Evolutionary conservation across 2,329 filamentous ascomycete genomes (phyloP), one percentile per base, ranked within the genome.

Genomic region (Mycogone perniciosa): DNA sequence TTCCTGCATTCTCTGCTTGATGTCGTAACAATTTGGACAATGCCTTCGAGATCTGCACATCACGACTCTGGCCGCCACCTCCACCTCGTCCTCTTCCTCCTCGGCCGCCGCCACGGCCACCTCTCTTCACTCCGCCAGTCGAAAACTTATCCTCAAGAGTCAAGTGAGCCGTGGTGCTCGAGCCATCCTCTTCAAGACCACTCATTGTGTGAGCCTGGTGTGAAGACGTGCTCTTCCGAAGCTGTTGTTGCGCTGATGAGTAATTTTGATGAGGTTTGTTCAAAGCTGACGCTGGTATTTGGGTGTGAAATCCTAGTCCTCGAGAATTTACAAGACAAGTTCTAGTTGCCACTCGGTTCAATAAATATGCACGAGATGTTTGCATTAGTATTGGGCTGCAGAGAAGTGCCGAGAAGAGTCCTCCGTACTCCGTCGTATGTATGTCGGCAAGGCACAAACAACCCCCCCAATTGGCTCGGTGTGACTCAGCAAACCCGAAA

Each of bases 1-100:
- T 72, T 4, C 81, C 80, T 20, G 76, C 81, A 37, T 74, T 76
- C 46, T 68, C 67, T 7, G 79, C 80, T 67, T 81, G 78, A 56
- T 83, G 80, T 31, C 80, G 65, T 53, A 83, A 63, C 44, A 83
- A 66, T 56, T 63, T 69, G 11, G 78, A 81, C 41, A 83, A 65
- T 8, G 78, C 76, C 57, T 72, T 77, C 6, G 77, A 81, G 41
- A 82, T 65, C 50, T 71, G 68, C 20, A 76, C 67, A 20, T 76
- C 71, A n/a, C 77, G 70, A 41, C 63, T 61, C 52, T 63, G 63
- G 5, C 61, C 61, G 4, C 63, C 62, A 0, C 66, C 61, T 2
- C 65, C 61, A 1, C 64, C 59, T 1, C 66, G 62, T 0, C 67
- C 62, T 4, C 66, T 57, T 4, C 68, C 59, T 5, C 64, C 52